These are phyloP conservation scores for Pseudofabraea citricarpa DNA, from an alignment of 2,329 filamentous ascomycete species.

Conservation along the genomic window DNA sequence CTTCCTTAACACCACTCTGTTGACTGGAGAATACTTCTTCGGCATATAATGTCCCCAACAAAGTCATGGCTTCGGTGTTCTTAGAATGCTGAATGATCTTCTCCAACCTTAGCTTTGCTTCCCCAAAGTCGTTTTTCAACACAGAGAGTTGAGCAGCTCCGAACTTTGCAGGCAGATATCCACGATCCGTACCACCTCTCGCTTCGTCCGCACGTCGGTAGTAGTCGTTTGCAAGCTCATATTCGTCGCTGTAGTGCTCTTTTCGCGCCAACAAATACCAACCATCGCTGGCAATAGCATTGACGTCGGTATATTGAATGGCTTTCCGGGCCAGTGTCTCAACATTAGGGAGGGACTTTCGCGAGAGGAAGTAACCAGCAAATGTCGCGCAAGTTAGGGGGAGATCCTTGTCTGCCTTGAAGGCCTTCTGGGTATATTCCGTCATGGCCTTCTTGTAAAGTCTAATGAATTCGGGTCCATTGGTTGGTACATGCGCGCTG, in stretches of 20 bases:
- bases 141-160: constrained; percentile 87
- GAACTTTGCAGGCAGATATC: constrained; percentile 92
- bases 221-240: constrained; percentile 72
- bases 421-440: constrained; percentile 87
- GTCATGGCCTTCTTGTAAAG: constrained; percentile 94
- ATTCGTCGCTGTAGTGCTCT: constrained; percentile 77
- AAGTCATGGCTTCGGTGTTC: constrained; percentile 81
- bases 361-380: constrained; percentile 81
- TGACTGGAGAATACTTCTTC: constrained; percentile 88
- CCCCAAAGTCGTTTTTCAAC: constrained; percentile 76
- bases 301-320: constrained; percentile 93
- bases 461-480: constrained; percentile 76
- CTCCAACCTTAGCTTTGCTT: constrained; percentile 88
- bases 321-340: constrained; percentile 86
- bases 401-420: constrained; percentile 87
- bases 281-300: constrained; percentile 92
- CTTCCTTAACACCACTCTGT: constrained; percentile 68
- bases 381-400: constrained; percentile 89
- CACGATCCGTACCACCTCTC: constrained; percentile 82
- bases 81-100: constrained; percentile 88
- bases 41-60: constrained; percentile 87
- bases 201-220: constrained; percentile 90
- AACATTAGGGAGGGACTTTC: constrained; percentile 75
- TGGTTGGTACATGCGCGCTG: constrained; percentile 76
- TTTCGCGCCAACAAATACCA: constrained; percentile 94